Evolutionary conservation across 2,329 filamentous ascomycete species (phyloP).

Genomic region (Microdochium bolleyi): DNA sequence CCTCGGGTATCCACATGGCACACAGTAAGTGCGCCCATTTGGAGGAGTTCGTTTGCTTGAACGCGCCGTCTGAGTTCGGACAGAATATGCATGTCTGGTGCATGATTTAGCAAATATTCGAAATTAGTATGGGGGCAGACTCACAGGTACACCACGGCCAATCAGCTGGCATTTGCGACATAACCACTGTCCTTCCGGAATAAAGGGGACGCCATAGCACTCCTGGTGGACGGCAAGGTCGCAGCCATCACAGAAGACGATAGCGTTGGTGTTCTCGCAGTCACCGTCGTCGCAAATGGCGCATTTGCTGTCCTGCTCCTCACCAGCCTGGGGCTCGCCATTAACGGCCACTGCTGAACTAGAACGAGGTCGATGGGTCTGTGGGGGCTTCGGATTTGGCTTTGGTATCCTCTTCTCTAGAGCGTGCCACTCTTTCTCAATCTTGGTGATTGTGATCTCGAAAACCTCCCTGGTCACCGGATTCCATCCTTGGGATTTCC

Average conservation of each 20-base stretch:
- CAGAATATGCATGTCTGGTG: conserved; percentile 89
- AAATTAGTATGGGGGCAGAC: conserved; percentile 17
- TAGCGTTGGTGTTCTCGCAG: conserved; percentile 97
- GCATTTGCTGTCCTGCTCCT: conserved; percentile 96
- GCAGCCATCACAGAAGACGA: conserved; percentile 97
- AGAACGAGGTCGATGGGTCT: conserved; percentile 86
- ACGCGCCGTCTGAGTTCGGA: conserved; percentile 92
- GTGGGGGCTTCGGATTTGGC: conserved; percentile 89
- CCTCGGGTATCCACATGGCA: conserved; percentile 97
- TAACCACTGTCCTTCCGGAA: conserved; percentile 96
- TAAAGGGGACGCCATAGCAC: conserved; percentile 97
- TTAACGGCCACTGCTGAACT: conserved; percentile 94
- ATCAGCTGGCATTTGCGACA: conserved; percentile 96
- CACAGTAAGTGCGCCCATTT: conserved; percentile 97
- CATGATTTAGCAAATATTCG: conserved; percentile 5
- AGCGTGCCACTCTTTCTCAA: conserved; percentile 97
- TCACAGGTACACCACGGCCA: conserved; percentile 77
- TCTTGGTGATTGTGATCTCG: conserved; percentile 97
- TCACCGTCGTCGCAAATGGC: conserved; percentile 98
- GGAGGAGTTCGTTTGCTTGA: conserved; percentile 94
- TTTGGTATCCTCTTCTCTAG: conserved; percentile 96
- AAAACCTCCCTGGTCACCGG: conserved; percentile 89
- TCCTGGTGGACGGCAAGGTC: conserved; percentile 97
- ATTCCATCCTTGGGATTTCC: conserved; percentile 67
- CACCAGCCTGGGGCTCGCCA: conserved; percentile 77